phyloP scores from a whole-genome alignment of 2,329 filamentous ascomycete species.

The Paracoccidioides lutzii region DNA sequence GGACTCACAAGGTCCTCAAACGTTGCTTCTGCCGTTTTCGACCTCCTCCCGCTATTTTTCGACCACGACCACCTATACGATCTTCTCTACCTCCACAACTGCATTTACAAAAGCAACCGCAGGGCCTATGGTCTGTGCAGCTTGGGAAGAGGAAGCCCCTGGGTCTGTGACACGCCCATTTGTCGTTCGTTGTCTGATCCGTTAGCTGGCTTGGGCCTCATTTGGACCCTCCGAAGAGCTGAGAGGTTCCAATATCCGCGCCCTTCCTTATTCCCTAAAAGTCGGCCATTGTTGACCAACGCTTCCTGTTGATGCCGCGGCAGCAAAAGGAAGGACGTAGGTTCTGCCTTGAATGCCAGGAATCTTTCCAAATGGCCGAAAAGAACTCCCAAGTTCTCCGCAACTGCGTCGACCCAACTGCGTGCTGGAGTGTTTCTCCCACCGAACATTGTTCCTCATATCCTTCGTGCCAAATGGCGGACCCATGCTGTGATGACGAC shows the following conservation, averaged over 20 bases:
- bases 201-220: no score
- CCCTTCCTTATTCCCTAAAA: neutral
- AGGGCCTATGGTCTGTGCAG: neutral
- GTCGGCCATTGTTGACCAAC: neutral
- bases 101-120: neutral
- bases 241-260: neutral
- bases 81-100: neutral
- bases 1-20: conserved; percentile 6
- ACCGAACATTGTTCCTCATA: conserved; percentile 19
- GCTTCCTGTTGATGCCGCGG: conserved; percentile 4
- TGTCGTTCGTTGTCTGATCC: neutral
- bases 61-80: neutral
- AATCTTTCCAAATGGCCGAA: conserved; percentile 25
- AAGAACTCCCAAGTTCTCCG: conserved; percentile 17
- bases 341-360: conserved; percentile 32
- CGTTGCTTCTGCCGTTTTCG: neutral
- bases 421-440: conserved; percentile 19
- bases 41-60: neutral
- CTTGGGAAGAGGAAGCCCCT: neutral
- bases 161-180: neutral
- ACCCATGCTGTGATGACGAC: conserved; percentile 28
- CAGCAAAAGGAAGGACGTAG: conserved; percentile 14
- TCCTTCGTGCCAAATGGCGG: conserved; percentile 4
- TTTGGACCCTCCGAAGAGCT: no score
- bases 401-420: conserved; percentile 13